phyloP scores from a whole-genome alignment of 2,329 filamentous ascomycete genomes.

The Paecilomyces sp. region DNA sequence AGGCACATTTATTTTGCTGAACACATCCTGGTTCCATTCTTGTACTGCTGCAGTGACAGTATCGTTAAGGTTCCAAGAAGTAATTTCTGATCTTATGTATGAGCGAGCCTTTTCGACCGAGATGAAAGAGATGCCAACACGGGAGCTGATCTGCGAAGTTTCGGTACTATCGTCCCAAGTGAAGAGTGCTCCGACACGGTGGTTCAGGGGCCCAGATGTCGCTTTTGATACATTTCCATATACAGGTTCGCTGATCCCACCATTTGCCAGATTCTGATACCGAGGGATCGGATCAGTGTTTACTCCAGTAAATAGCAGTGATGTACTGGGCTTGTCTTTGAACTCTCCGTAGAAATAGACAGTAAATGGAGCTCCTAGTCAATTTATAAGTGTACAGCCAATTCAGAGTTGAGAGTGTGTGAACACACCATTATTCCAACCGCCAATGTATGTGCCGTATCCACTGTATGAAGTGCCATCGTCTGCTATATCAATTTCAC shows the following conservation, averaged over 20 bases:
- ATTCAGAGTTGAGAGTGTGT: neutral
- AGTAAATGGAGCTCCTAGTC: slow-evolving; percentile 28
- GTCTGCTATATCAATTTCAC: slow-evolving; percentile 30
- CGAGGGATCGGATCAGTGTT: slow-evolving; percentile 28
- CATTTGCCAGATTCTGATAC: slow-evolving; percentile 49
- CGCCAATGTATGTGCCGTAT: slow-evolving; percentile 41
- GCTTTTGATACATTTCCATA: slow-evolving; percentile 47
- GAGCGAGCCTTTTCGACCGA: slow-evolving; percentile 56
- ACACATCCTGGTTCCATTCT: slow-evolving; percentile 53
- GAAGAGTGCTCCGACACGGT: slow-evolving; percentile 55
- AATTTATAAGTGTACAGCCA: neutral
- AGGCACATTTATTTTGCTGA: slow-evolving; percentile 36
- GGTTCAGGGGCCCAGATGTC: slow-evolving; percentile 45
- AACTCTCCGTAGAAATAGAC: slow-evolving; percentile 42
- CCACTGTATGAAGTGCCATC: slow-evolving; percentile 38
- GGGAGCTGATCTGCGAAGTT: slow-evolving; percentile 47
- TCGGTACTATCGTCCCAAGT: slow-evolving; percentile 47
- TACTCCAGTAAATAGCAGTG: slow-evolving; percentile 29
- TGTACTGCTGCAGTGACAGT: slow-evolving; percentile 45
- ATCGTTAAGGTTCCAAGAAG: slow-evolving; percentile 53
- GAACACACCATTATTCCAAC: slow-evolving; percentile 34
- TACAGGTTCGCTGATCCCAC: slow-evolving; percentile 50
- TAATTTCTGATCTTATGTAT: slow-evolving; percentile 59
- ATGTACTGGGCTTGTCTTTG: slow-evolving; percentile 25
- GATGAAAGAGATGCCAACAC: slow-evolving; percentile 63